phyloP scores from a whole-genome alignment of 345 rosid species.

The Acer yangbiense region DNA sequence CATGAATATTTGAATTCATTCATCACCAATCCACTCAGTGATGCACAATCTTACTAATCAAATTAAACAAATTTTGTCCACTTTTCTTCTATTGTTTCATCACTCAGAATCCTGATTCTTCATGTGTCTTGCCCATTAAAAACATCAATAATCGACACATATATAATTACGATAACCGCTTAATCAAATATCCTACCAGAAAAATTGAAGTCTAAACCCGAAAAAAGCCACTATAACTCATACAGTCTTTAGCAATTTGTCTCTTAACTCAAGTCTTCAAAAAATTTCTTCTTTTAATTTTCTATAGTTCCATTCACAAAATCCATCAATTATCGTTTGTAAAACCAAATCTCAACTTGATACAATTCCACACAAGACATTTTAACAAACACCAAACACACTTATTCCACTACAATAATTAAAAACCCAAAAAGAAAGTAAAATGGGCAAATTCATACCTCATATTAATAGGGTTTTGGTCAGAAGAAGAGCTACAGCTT shows the following conservation, averaged over 20 bases:
- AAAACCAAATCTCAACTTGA: conserved; percentile 4
- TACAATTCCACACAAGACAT: conserved; percentile 32
- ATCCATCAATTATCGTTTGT: not conserved
- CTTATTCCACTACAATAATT: not conserved
- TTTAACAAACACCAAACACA: conserved; percentile 43
- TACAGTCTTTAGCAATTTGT: not conserved
- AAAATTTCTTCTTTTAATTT: not conserved
- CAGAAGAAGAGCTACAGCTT: conserved; percentile 56
- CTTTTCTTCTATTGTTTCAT: not conserved
- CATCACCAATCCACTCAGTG: too few relatives aligned
- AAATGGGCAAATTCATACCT: conserved; percentile 35
- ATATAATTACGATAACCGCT: not conserved
- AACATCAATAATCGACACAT: not conserved
- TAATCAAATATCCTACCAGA: not conserved
- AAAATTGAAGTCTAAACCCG: not conserved
- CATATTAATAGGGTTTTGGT: conserved; percentile 44
- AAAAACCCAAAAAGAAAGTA: not conserved
- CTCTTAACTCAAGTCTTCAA: not conserved
- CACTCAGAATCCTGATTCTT: not conserved
- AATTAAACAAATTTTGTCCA: too few relatives aligned
- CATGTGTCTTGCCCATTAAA: not conserved
- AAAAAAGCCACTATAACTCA: not conserved
- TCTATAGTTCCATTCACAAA: not conserved
- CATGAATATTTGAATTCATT: too few relatives aligned
- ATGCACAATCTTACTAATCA: too few relatives aligned